Conservation (phyloP, 495 filamentous ascomycete genomes). For the Staphylotrichum longicolle region DNA sequence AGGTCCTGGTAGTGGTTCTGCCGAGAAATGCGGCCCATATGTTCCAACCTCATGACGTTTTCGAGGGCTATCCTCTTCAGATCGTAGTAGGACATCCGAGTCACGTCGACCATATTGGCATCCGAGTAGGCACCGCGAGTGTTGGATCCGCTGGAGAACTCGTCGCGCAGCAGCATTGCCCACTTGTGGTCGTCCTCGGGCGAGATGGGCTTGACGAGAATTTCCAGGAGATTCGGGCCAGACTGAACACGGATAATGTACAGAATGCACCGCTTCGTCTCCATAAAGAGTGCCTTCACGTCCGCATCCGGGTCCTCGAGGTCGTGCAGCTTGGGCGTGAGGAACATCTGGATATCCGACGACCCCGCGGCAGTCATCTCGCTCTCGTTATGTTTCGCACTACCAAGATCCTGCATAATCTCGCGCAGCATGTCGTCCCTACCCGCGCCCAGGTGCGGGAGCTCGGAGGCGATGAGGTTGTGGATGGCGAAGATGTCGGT, state of each 20-base stretch:
- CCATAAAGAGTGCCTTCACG: conserved; percentile 89
- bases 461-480: conserved; percentile 75
- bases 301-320: conserved; percentile 90
- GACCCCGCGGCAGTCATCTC: conserved; percentile 85
- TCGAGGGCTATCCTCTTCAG: conserved; percentile 91
- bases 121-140: conserved; percentile 87
- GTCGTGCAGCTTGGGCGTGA: conserved; percentile 89
- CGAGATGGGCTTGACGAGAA: conserved; percentile 85
- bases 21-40: conserved; percentile 77
- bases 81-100: conserved; percentile 84
- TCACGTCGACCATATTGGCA: conserved; percentile 83
- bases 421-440: conserved; percentile 89
- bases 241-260: conserved; percentile 97
- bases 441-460: conserved; percentile 68
- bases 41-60: conserved; percentile 87
- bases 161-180: conserved; percentile 78
- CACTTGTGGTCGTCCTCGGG: conserved; percentile 87
- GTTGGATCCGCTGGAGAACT: conserved; percentile 65
- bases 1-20: conserved; percentile 96
- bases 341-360: conserved; percentile 85
- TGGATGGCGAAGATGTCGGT: conserved; percentile 96
- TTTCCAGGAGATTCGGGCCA: conserved; percentile 87
- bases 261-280: conserved; percentile 94
- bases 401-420: conserved; percentile 87
- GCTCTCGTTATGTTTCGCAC: conserved; percentile 90